Percentiles rank a stretch among this genome's conserved stretches.
These are phyloP conservation scores for Ogataea zsoltii DNA, from an alignment of 805 yeast genomes.

Conservation along the genomic window DNA sequence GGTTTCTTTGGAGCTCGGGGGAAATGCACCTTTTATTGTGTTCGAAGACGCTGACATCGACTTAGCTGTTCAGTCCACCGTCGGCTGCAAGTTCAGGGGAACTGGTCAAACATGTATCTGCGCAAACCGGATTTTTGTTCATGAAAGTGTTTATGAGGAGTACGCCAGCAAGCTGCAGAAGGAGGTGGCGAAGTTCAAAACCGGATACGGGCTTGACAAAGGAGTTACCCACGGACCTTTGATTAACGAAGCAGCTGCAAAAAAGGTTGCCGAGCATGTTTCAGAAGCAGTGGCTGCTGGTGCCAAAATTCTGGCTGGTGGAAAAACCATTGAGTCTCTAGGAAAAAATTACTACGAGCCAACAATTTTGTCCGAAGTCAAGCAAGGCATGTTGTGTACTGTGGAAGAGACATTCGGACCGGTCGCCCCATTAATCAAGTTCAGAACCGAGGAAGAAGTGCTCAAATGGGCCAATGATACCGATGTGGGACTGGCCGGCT, in stretches of 20 bases:
- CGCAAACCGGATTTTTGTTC: conserved; percentile 67
- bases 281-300: conserved; percentile 63
- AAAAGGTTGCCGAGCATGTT: conserved; percentile 58
- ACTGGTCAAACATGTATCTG: conserved; percentile 81
- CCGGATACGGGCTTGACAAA: conserved; percentile 63
- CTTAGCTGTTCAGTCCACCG: conserved; percentile 60
- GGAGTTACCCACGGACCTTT: conserved; percentile 71
- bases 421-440: conserved; percentile 63
- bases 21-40: conserved; percentile 76
- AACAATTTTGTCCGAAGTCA: conserved; percentile 59
- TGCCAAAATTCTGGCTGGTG: conserved; percentile 61
- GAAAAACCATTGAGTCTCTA: conserved; percentile 47
- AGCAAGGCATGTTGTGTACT: conserved; percentile 54
- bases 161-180: conserved; percentile 49
- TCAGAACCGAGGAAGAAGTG: conserved; percentile 56
- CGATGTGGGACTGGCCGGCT: conserved; percentile 72
- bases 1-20: conserved; percentile 71
- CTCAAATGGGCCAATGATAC: conserved; percentile 55
- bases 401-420: conserved; percentile 80
- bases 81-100: conserved; percentile 66
- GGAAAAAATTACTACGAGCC: conserved; percentile 66
- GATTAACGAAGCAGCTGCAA: conserved; percentile 56
- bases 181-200: conserved; percentile 39
- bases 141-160: conserved; percentile 57
- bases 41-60: conserved; percentile 69